phyloP scores from a whole-genome alignment of 352 stramenopile genomes.

The Pythium aristosporum region DNA sequence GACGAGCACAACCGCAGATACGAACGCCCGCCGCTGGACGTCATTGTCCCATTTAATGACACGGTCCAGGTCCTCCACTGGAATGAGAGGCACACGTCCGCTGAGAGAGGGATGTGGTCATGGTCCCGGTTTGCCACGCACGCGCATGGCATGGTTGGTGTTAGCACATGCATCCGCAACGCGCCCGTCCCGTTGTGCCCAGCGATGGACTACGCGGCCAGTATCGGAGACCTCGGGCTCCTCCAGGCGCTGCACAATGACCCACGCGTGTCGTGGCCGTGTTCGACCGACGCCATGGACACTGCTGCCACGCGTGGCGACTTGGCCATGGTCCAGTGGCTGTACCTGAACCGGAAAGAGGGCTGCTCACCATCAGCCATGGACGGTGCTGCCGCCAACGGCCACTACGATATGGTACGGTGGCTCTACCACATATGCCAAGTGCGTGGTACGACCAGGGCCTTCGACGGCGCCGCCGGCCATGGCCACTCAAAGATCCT shows the following conservation, averaged over 20 bases:
- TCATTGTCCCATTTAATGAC: not conserved
- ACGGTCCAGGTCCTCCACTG: constrained; percentile 6
- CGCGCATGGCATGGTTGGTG: not conserved
- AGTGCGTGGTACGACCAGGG: not conserved
- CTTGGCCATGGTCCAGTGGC: constrained; percentile 19
- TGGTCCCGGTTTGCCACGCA: not conserved
- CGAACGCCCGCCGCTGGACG: too few species aligned
- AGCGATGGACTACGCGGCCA: constrained; percentile 13
- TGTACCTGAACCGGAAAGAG: constrained; percentile 15
- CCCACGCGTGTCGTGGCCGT: constrained; percentile 3
- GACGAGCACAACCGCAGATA: not conserved
- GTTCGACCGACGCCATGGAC: constrained; percentile 14
- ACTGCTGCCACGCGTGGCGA: constrained; percentile 7
- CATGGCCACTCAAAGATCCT: constrained; percentile 6
- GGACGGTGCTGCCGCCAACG: constrained; percentile 1
- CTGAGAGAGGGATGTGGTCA: not conserved
- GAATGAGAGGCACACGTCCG: not conserved
- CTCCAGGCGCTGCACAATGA: constrained; percentile 5
- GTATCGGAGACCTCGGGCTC: not conserved
- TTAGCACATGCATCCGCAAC: not conserved
- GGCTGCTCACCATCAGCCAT: constrained; percentile 1
- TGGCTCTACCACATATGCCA: constrained; percentile 14
- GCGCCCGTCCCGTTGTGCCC: not conserved
- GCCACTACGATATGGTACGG: constrained; percentile 12
- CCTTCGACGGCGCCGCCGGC: constrained; percentile 3